Evolutionary conservation across 495 filamentous ascomycete genomes (phyloP).

Genomic region (Amphirosellinia nigrospora): DNA sequence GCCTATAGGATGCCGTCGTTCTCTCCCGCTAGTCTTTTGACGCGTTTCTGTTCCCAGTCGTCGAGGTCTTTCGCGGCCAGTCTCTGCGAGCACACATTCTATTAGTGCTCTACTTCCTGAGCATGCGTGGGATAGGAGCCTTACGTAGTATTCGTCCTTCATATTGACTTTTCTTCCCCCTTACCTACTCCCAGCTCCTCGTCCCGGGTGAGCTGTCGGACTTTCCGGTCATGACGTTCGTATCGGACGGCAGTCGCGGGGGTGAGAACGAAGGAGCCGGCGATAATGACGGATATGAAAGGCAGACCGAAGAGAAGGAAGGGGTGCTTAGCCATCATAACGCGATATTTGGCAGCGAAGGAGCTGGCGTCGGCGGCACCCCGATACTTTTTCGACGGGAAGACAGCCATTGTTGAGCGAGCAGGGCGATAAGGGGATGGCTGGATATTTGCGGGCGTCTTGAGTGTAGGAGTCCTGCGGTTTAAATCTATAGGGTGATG

Average conservation of each 20-base stretch:
- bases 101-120: slow-evolving; percentile 17
- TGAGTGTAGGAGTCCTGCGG: not conserved
- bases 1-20: slow-evolving; percentile 77
- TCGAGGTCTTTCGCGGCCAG: slow-evolving; percentile 91
- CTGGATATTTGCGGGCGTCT: not conserved
- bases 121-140: slow-evolving; percentile 39
- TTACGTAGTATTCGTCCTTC: slow-evolving; percentile 92
- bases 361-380: slow-evolving; percentile 62
- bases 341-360: slow-evolving; percentile 79
- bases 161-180: slow-evolving; percentile 74
- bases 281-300: slow-evolving; percentile 91
- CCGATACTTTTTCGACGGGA: slow-evolving; percentile 75
- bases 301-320: slow-evolving; percentile 97
- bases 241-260: slow-evolving; percentile 93
- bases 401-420: slow-evolving; percentile 67
- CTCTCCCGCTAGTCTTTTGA: slow-evolving; percentile 86
- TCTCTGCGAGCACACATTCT: slow-evolving; percentile 57
- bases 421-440: not conserved
- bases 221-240: slow-evolving; percentile 87
- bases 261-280: slow-evolving; percentile 90
- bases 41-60: slow-evolving; percentile 94
- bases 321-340: slow-evolving; percentile 70
- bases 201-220: slow-evolving; percentile 78
- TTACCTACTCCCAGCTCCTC: slow-evolving; percentile 83
- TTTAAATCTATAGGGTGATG: not conserved